A percentile compares a stretch with the other conserved stretches of the same genome.
phyloP scores from a whole-genome alignment of 2,329 filamentous ascomycete genomes.

The Exserohilum turcica region DNA sequence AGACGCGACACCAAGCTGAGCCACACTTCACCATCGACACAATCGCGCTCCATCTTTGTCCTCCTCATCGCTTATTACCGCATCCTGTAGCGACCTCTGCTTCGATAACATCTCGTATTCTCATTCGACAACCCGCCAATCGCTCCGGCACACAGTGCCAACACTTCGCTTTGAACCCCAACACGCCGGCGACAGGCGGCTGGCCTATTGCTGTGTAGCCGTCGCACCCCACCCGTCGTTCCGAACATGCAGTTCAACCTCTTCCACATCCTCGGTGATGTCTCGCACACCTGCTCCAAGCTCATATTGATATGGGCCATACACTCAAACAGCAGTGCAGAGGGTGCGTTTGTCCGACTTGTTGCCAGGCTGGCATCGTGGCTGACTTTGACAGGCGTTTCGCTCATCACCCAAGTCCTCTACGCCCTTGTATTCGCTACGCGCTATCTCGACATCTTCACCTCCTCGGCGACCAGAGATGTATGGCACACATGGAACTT shows the following conservation, averaged over 20 bases:
- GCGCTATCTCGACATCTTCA: conserved; percentile 84
- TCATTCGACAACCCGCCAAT: background rate
- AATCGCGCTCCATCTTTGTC: background rate
- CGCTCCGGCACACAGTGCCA: conserved; percentile 6
- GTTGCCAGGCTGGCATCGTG: background rate
- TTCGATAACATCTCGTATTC: background rate
- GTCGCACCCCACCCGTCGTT: conserved; percentile 9
- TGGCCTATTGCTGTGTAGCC: conserved; percentile 35
- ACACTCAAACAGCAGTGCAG: conserved; percentile 83
- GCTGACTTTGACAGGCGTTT: conserved; percentile 66
- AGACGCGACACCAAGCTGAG: conserved; percentile 6
- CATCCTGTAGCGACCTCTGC: background rate
- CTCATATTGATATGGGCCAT: conserved; percentile 89
- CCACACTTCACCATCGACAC: conserved; percentile 7
- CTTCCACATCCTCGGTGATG: conserved; percentile 80
- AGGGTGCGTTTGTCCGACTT: conserved; percentile 60
- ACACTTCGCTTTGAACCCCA: conserved; percentile 1
- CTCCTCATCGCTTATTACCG: background rate
- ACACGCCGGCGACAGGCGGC: conserved; percentile 21
- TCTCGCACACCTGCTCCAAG: conserved; percentile 85
- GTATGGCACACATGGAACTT: conserved; percentile 61
- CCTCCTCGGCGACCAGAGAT: conserved; percentile 45
- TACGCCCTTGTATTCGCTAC: conserved; percentile 86
- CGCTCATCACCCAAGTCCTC: conserved; percentile 85
- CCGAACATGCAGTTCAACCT: conserved; percentile 49